phyloP scores from a whole-genome alignment of 306 rosid genomes.

The Vicia sativa region DNA sequence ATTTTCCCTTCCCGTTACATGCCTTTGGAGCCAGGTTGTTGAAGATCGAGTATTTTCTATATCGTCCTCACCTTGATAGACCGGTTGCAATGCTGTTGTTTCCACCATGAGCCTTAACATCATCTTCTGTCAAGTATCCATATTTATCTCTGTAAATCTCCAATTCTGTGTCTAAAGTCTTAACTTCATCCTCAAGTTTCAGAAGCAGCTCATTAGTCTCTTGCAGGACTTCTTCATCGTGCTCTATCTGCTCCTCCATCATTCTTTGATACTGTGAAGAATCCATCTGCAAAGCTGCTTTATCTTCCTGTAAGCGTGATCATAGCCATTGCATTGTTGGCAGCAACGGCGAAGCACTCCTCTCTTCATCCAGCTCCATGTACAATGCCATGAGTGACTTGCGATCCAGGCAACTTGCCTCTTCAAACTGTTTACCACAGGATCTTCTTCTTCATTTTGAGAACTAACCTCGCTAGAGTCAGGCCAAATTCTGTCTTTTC shows the following conservation, averaged over 20 bases:
- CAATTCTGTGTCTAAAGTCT: slow-evolving; percentile 61
- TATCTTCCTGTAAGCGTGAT: slow-evolving; percentile 93
- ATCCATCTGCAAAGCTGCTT: slow-evolving; percentile 94
- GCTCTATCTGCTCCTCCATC: slow-evolving; percentile 96
- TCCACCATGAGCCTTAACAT: slow-evolving; percentile 28
- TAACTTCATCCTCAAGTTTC: slow-evolving; percentile 71
- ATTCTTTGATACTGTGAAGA: slow-evolving; percentile 93
- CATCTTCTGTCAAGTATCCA: slow-evolving; percentile 59
- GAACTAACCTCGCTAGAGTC: slow-evolving; percentile 47
- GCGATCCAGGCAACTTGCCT: slow-evolving; percentile 75
- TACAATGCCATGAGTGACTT: slow-evolving; percentile 82
- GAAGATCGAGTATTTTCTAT: slow-evolving; percentile 37
- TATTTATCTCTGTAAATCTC: slow-evolving; percentile 56
- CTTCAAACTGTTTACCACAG: slow-evolving; percentile 54
- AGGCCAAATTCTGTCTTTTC: slow-evolving; percentile 51
- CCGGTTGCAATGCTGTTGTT: slow-evolving; percentile 34
- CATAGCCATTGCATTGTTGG: slow-evolving; percentile 99
- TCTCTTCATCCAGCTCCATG: slow-evolving; percentile 94
- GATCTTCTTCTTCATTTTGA: slow-evolving; percentile 48
- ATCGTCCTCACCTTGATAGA: slow-evolving; percentile 27
- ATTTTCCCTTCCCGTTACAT: slow-evolving; percentile 39
- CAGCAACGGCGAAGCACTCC: slow-evolving; percentile 92
- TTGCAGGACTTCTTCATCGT: slow-evolving; percentile 85
- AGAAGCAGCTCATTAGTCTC: slow-evolving; percentile 65
- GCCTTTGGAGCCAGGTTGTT: slow-evolving; percentile 35